phyloP scores from a whole-genome alignment of 2,329 filamentous ascomycete genomes.

The Phoma sp. region DNA sequence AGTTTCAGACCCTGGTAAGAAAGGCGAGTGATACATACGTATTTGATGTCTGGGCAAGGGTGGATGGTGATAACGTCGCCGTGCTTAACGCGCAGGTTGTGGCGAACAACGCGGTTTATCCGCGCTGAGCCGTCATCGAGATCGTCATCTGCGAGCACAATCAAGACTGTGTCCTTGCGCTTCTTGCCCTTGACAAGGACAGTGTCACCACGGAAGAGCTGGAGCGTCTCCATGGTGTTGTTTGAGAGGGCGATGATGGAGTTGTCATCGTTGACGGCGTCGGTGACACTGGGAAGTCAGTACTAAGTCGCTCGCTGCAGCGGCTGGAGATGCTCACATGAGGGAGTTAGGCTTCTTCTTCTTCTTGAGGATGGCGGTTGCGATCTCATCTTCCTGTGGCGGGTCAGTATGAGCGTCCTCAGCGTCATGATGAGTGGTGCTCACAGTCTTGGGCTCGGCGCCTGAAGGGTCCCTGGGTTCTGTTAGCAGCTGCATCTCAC shows the following conservation, averaged over 20 bases:
- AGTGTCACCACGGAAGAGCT: constrained; percentile 98
- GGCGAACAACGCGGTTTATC: constrained; percentile 97
- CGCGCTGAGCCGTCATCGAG: constrained; percentile 96
- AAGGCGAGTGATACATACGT: constrained; percentile 66
- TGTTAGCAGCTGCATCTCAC: constrained; percentile 50
- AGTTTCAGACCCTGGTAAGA: constrained; percentile 10
- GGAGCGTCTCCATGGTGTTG: constrained; percentile 97
- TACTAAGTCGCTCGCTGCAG: not conserved
- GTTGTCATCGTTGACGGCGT: constrained; percentile 99
- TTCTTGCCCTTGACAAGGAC: constrained; percentile 99
- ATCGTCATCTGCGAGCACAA: constrained; percentile 96
- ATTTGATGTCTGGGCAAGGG: constrained; percentile 99
- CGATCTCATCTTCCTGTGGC: constrained; percentile 80
- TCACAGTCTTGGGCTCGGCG: constrained; percentile 82
- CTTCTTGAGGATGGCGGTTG: constrained; percentile 98
- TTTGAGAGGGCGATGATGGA: constrained; percentile 98
- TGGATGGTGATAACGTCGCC: constrained; percentile 97
- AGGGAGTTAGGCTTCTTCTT: constrained; percentile 99
- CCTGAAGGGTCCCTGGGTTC: constrained; percentile 80
- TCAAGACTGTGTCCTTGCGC: constrained; percentile 97
- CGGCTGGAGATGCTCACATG: constrained; percentile 68
- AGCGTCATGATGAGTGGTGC: constrained; percentile 18
- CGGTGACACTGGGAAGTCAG: constrained; percentile 77
- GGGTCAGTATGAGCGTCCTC: constrained; percentile 39
- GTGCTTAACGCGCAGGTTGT: constrained; percentile 98